A percentile compares a stretch with the other conserved stretches of the same genome.
Evolutionary conservation across 139 green algal genomes (phyloP).

Genomic region (Coelastrella sp.): DNA sequence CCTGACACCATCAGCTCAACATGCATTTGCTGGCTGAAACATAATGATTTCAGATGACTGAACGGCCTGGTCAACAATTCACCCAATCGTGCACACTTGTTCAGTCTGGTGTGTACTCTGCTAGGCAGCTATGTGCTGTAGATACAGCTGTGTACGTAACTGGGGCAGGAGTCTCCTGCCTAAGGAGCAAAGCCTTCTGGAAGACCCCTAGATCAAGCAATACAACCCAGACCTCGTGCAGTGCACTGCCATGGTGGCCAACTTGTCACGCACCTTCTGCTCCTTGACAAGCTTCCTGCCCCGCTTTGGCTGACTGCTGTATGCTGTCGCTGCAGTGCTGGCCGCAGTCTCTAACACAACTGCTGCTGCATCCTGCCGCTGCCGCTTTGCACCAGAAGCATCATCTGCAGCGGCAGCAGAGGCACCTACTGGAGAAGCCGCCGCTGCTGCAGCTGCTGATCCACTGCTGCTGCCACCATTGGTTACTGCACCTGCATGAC

Average conservation of each 20-base stretch:
- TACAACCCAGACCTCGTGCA: too few species aligned
- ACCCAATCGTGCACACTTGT: too few species aligned
- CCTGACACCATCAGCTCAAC: not conserved
- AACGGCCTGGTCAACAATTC: not conserved
- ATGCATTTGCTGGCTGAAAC: not conserved
- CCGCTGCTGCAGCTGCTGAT: slow-evolving; percentile 6
- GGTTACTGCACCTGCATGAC: not conserved
- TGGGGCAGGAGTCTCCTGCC: too few species aligned
- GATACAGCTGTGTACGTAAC: not conserved
- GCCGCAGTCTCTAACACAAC: not conserved
- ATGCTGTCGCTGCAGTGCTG: slow-evolving; percentile 7
- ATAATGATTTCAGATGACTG: too few species aligned
- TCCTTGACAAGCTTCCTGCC: slow-evolving; percentile 54
- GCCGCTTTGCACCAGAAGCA: slow-evolving; percentile 6
- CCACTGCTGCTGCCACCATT: not conserved
- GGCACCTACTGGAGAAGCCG: slow-evolving; percentile 1
- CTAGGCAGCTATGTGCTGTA: not conserved
- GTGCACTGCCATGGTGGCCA: not conserved
- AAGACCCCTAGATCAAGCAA: too few species aligned
- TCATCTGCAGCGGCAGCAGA: not conserved
- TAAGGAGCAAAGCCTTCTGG: too few species aligned
- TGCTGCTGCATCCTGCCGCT: not conserved
- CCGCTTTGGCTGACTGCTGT: slow-evolving; percentile 39
- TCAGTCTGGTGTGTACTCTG: not conserved
- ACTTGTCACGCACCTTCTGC: slow-evolving; percentile 52